Evolutionary conservation across 768 basidiomycete species (phyloP).

Genomic region (Tylopilus sp.): DNA sequence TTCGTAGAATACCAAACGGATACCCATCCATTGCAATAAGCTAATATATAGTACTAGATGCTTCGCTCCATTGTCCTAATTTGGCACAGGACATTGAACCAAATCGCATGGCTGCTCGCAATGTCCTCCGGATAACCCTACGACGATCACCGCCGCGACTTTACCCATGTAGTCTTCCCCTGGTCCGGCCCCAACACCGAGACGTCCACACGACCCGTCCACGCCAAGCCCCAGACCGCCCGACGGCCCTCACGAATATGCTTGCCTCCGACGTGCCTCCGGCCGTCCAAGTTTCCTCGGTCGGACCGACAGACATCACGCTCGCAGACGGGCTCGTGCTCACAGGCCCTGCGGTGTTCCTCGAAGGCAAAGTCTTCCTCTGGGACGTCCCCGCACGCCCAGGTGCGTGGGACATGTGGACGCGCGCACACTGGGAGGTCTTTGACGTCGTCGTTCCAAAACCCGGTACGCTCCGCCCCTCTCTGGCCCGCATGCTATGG

Average conservation of each 20-base stretch:
- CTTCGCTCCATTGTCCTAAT: too few relatives aligned
- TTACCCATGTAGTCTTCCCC: background rate
- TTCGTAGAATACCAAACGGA: background rate
- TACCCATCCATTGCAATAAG: background rate
- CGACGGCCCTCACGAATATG: constrained; percentile 58
- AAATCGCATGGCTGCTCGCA: background rate
- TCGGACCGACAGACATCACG: constrained; percentile 60
- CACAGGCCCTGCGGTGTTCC: constrained; percentile 74
- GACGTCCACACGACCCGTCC: constrained; percentile 16
- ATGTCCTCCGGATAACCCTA: constrained; percentile 3
- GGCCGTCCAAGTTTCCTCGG: constrained; percentile 67
- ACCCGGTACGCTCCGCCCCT: constrained; percentile 63
- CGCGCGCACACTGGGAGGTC: constrained; percentile 66
- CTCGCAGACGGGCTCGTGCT: constrained; percentile 78
- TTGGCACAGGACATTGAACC: background rate
- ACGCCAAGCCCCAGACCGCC: constrained; percentile 13
- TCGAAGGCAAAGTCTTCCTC: constrained; percentile 82
- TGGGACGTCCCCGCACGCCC: constrained; percentile 70
- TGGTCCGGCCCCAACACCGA: background rate
- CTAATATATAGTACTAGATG: too few relatives aligned
- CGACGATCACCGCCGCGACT: background rate
- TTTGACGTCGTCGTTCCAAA: constrained; percentile 81
- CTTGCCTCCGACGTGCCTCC: constrained; percentile 67
- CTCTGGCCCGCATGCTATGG: too few relatives aligned
- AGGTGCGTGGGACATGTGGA: constrained; percentile 65